Percentiles rank a stretch among this genome's conserved stretches.
These are phyloP conservation scores for Blastomyces parvus DNA, from an alignment of 2,329 filamentous ascomycete genomes.

Conservation along the genomic window DNA sequence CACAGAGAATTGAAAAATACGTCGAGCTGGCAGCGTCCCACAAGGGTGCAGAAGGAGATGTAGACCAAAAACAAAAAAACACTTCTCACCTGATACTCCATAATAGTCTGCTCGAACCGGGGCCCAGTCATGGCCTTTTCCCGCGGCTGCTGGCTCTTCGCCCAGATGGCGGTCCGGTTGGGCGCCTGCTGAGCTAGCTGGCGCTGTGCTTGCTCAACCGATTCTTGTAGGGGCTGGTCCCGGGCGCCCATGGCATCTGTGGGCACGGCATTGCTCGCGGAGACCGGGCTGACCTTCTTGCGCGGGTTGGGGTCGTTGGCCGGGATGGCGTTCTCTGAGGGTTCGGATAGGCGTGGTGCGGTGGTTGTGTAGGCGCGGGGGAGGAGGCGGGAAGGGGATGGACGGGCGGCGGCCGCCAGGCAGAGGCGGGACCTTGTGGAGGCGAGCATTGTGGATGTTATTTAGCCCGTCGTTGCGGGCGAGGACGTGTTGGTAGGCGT, in stretches of 20 bases:
- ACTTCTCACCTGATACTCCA: constrained; percentile 69
- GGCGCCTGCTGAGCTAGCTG: constrained; percentile 65
- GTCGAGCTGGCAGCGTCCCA: background rate
- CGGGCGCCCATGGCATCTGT: constrained; percentile 39
- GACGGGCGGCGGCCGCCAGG: constrained; percentile 32
- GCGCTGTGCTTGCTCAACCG: constrained; percentile 45
- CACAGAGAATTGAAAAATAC: background rate
- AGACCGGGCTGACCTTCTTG: constrained; percentile 43
- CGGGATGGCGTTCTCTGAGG: constrained; percentile 32
- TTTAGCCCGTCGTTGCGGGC: constrained; percentile 16
- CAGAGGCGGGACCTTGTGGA: constrained; percentile 38
- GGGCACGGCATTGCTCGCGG: constrained; percentile 51
- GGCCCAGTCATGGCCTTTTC: constrained; percentile 83
- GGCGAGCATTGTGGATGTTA: constrained; percentile 35
- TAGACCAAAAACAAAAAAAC: background rate
- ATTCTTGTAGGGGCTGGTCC: constrained; percentile 49
- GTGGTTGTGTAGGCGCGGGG: constrained; percentile 37
- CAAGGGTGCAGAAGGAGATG: background rate
- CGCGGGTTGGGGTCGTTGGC: constrained; percentile 51
- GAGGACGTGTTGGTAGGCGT: constrained; percentile 17
- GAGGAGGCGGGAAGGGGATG: constrained; percentile 22
- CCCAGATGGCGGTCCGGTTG: constrained; percentile 75
- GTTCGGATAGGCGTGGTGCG: constrained; percentile 27
- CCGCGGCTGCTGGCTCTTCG: constrained; percentile 71
- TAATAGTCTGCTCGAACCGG: constrained; percentile 93